Evolutionary conservation across 768 basidiomycete genomes (phyloP).

Genomic region (Trametopsis cervina): DNA sequence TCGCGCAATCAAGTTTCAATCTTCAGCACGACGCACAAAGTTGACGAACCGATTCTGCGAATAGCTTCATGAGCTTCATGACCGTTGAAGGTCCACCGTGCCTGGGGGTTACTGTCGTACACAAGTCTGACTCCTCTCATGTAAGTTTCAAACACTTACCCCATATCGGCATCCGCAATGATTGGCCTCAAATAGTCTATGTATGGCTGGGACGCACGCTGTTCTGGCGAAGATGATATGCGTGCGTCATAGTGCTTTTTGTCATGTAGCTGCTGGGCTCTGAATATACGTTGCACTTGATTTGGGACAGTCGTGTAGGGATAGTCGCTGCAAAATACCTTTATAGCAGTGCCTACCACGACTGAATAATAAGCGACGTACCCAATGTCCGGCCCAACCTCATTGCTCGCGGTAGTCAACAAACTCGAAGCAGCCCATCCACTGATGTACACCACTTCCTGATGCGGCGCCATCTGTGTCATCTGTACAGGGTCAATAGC

Average conservation of each 20-base stretch:
- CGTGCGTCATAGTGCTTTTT: slow-evolving; percentile 90
- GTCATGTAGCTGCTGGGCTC: slow-evolving; percentile 89
- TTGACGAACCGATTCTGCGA: slow-evolving; percentile 75
- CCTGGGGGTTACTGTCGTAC: slow-evolving; percentile 37
- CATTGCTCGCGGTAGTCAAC: slow-evolving; percentile 84
- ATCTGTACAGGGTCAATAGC: slow-evolving; percentile 92
- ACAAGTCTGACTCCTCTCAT: background rate
- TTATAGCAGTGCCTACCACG: background rate
- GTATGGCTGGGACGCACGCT: slow-evolving; percentile 65
- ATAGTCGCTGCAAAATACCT: slow-evolving; percentile 59
- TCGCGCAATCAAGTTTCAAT: background rate
- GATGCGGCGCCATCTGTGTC: slow-evolving; percentile 87
- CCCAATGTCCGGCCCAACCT: slow-evolving; percentile 91
- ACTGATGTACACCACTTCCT: slow-evolving; percentile 86
- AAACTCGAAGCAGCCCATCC: slow-evolving; percentile 89
- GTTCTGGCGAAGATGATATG: slow-evolving; percentile 53
- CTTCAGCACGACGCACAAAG: background rate
- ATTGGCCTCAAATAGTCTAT: slow-evolving; percentile 89
- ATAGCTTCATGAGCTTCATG: slow-evolving; percentile 91
- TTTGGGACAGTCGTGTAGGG: slow-evolving; percentile 96
- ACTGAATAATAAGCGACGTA: slow-evolving; percentile 20
- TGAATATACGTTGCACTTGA: slow-evolving; percentile 87
- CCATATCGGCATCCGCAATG: slow-evolving; percentile 92
- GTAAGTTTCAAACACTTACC: slow-evolving; percentile 39
- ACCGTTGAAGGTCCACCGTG: slow-evolving; percentile 91